These are phyloP conservation scores for Earliella scabrosa DNA, from an alignment of 1,284 basidiomycete genomes.

Conservation along the genomic window DNA sequence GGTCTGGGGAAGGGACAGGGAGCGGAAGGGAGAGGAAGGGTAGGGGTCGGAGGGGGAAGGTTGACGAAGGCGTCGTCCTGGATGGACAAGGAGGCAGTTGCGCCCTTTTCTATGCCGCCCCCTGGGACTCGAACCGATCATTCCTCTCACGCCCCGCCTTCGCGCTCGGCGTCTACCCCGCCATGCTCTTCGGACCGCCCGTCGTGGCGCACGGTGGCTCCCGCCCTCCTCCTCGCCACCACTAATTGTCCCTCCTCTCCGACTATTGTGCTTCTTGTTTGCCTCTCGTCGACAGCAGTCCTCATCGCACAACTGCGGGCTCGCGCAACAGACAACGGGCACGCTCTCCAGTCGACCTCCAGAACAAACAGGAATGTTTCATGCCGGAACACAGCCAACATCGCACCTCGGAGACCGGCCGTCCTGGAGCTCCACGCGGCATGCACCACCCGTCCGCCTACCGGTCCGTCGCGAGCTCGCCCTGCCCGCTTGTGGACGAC, in stretches of 20 bases:
- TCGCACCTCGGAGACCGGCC: neutral
- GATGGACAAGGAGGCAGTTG: neutral
- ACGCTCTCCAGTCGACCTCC: too few relatives aligned
- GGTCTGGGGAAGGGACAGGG: slow-evolving; percentile 15
- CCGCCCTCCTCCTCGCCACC: neutral
- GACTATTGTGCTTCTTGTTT: too few relatives aligned
- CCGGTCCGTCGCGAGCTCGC: too few relatives aligned
- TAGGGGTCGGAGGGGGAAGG: slow-evolving; percentile 7
- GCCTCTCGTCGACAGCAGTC: too few relatives aligned
- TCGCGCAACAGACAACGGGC: too few relatives aligned
- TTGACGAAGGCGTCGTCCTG: slow-evolving; percentile 24
- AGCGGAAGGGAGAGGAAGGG: slow-evolving; percentile 13
- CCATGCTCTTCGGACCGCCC: slow-evolving; percentile 6
- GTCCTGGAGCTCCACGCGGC: slow-evolving; percentile 10
- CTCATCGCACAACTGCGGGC: too few relatives aligned
- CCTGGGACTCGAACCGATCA: slow-evolving; percentile 22
- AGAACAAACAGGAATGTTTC: too few relatives aligned
- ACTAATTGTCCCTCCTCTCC: neutral
- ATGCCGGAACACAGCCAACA: neutral
- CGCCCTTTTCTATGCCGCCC: slow-evolving; percentile 17
- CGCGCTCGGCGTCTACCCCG: slow-evolving; percentile 1
- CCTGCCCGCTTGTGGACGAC: neutral
- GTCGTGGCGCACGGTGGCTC: neutral
- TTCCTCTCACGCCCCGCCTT: slow-evolving; percentile 6
- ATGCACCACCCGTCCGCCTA: slow-evolving; percentile 9